Conservation (phyloP, 352 stramenopile genomes). For the Globisporangium cylindrosporum region DNA sequence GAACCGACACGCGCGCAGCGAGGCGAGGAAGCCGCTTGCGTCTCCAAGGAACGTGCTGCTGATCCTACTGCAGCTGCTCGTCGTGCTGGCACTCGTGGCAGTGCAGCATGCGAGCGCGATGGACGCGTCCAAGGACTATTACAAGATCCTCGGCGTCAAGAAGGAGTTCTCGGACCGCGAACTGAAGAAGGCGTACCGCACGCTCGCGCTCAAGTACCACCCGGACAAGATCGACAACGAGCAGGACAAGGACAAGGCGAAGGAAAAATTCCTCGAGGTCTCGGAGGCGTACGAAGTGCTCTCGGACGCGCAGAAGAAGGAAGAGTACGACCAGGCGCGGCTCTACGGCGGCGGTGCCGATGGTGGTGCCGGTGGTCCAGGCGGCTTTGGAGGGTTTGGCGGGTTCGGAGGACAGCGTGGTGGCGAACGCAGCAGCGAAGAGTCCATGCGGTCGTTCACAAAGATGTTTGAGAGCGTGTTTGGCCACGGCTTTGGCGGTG, state of each 20-base stretch:
- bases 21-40: background rate
- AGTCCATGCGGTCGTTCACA: constrained; percentile 70
- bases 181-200: constrained; percentile 87
- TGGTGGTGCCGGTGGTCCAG: constrained; percentile 5
- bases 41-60: constrained; percentile 11
- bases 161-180: constrained; percentile 73
- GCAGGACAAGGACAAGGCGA: constrained; percentile 80
- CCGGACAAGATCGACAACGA: constrained; percentile 86
- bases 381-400: constrained; percentile 26
- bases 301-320: constrained; percentile 84
- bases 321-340: constrained; percentile 88
- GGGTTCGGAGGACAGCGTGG: constrained; percentile 9
- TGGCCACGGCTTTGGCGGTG: constrained; percentile 49
- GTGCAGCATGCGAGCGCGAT: constrained; percentile 28
- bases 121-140: constrained; percentile 78
- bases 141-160: constrained; percentile 75
- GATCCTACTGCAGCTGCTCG: constrained; percentile 24
- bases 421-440: constrained; percentile 38
- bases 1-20: background rate
- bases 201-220: constrained; percentile 88
- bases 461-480: constrained; percentile 91
- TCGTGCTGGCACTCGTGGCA: constrained; percentile 23
- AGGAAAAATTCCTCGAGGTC: constrained; percentile 91
- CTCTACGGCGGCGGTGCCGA: constrained; percentile 26
- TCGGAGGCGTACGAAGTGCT: constrained; percentile 92